Base-by-base conservation (phyloP, 192 early-diverging fungal genomes). In the Backusella luteola region DNA sequence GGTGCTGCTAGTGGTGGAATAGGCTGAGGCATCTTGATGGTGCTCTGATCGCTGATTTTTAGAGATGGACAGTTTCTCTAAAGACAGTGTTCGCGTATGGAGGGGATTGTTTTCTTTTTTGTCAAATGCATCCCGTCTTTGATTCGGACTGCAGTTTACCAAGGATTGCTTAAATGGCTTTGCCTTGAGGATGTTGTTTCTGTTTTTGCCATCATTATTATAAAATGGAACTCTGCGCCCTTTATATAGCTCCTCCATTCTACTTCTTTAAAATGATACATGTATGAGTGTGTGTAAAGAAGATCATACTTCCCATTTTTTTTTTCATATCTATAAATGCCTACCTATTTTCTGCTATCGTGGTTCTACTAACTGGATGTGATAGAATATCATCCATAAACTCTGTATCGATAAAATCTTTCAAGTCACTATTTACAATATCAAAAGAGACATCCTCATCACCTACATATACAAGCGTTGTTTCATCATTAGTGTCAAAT, bases 371-470 rank as follows among this genome's bases (percentile, higher is more conserved):
- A 17, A 41, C 53, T 23, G 73, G 73, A 66, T 56, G 73, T 29
- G 73, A 74, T 56, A 74, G 3, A 15, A 74, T 42, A 34, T 42
- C 66, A 34, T 67, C 63, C 38, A 75, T 66, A 49, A 49, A 46
- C 9, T 71, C 70, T 17, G 70, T 34, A 34, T 71, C 70, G 14
- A 71, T 29, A 49, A 49, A 71, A 39, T 75, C 74, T 42, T 39
- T 75, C 1, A 75, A 49, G 14, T 75, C 74, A 44, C 74, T 75
- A 26, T 66, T 67, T 6, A 75, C 66, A 21, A 75, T 21, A 67
- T 75, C 74, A 75, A 75, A 67, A 14, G 74, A 75, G 17, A 75
- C 74, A 34, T 67, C 74, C 41, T 67, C 74, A 67, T 67, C 74
- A 49, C 74, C 74, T 75, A 46, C 2, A 29, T 32, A 66, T 66